Evolutionary conservation across 306 rosid genomes (phyloP).

Genomic region (Lathyrus tuberosus): DNA sequence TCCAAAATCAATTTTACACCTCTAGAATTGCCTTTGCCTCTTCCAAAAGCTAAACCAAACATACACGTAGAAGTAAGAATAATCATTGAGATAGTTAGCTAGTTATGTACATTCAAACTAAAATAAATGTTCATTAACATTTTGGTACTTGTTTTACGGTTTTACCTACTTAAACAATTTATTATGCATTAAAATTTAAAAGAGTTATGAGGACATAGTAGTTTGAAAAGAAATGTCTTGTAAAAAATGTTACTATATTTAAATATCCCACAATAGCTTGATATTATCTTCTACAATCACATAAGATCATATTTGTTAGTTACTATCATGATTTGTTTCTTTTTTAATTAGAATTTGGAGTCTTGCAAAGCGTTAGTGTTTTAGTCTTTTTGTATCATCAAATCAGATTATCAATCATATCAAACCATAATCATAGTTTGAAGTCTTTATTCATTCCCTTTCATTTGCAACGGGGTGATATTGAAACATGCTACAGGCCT

Average conservation of each 20-base stretch:
- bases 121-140: conserved; percentile 12
- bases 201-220: neutral
- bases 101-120: conserved; percentile 17
- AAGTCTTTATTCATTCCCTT: neutral
- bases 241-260: neutral
- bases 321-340: neutral
- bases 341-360: conserved; percentile 3
- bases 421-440: neutral
- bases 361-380: neutral
- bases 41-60: no score
- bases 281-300: neutral
- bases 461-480: neutral
- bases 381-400: neutral
- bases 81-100: conserved; percentile 1
- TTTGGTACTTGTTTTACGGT: conserved; percentile 1
- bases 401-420: neutral
- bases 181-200: neutral
- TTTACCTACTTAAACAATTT: neutral
- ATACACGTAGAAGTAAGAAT: neutral
- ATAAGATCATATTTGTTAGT: neutral
- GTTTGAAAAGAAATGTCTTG: neutral
- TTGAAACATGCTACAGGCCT: neutral
- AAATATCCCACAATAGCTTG: neutral
- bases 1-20: no score
- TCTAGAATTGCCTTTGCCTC: no score